Base-by-base conservation (phyloP, 345 rosid species). In the Clausena lansium region DNA sequence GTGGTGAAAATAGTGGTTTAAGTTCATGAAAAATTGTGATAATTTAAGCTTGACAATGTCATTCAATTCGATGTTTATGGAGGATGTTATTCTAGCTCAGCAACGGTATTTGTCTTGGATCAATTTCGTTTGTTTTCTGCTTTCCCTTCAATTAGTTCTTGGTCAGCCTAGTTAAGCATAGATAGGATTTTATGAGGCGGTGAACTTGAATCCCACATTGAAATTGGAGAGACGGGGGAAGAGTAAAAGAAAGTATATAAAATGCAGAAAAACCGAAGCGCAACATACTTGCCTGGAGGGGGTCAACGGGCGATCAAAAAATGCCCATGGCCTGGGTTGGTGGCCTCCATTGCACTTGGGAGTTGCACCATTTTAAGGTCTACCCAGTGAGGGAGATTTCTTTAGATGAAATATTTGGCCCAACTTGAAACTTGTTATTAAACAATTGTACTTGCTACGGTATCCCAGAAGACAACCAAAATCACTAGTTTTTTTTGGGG, bases 331-430 rank as follows among this genome's bases (percentile, higher is more conserved):
- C 67, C 4, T 62, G 2, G n/a, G 67, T 28, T 28, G 38, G 67
- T 62, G 38, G 38, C 22, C 1, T 30, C 9, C n/a, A 30, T 30
- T 62, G 67, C 2, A 62, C 38, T 54, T 80, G 0, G 67, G 36
- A 30, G 17, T 20, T 1, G 22, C 67, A 2, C 67, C 67, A 13
- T 6, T 2, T 10, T 6, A 30, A 14, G 38, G 38, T 6, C 67
- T 62, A n/a, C 67, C 38, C n/a, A 30, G 0, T 4, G 35, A 13
- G 10, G 81, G 71, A 77, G 86, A 77, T n/a, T 57, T 57, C 27
- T n/a, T 6, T 20, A 22, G 60, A 13, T 15, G 54, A 15, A 50
- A 50, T 50, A 9, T 41, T 41, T 41, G 13, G 14, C 47, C 47
- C 47, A 10, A 4, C 47, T 41, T 41, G 14, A 41, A 45, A 13